Base-by-base conservation (phyloP, 805 yeast species). In the Candida adriatica region DNA sequence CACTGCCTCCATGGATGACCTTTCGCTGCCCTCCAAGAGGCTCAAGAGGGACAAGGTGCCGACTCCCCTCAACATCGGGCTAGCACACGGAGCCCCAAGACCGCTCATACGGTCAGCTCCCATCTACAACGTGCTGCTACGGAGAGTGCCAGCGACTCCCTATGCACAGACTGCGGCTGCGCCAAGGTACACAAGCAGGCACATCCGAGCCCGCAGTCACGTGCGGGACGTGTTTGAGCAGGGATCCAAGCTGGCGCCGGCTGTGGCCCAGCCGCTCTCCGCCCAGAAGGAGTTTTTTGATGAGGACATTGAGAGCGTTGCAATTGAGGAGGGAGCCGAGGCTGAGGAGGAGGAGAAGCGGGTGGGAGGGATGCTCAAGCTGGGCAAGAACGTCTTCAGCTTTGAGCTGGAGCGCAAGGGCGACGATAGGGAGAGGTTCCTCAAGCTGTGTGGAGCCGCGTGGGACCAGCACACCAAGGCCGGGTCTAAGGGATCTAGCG, bases 221-320 rank as follows among this genome's bases (percentile, higher is more conserved):
- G 73, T 68, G 2, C 61, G 70, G 5, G 77, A 71, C 44, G 72
- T 71, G 3, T 71, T 66, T 41, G 61, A 59, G 33, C 71, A 67
- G 37, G 56, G 57, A 25, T 52, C 65, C 13, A 59, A 63, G 36
- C 60, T 56, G 14, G 76, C 76, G 0, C 77, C 76, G 8, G 43
- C 67, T 24, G 54, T 55, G 16, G 66, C 74, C 11, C 77, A 71
- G 44, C 76, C 77, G 5, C 51, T 70, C 8, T 61, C 69, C 24
- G 68, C 76, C 0, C 73, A 70, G 43, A 49, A 59, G 15, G 66
- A 59, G 30, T 56, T 49, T 31, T 68, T 68, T 37, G 51, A 49
- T 22, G 45, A 45, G 21, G 55, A 49, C 14, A 56, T 54, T 8
- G 60, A 55, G 33, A 43, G 45, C 17, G 51, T 61, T 34, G 68